phyloP scores from a whole-genome alignment of 495 filamentous ascomycete species.

The Penicillium fimorum region DNA sequence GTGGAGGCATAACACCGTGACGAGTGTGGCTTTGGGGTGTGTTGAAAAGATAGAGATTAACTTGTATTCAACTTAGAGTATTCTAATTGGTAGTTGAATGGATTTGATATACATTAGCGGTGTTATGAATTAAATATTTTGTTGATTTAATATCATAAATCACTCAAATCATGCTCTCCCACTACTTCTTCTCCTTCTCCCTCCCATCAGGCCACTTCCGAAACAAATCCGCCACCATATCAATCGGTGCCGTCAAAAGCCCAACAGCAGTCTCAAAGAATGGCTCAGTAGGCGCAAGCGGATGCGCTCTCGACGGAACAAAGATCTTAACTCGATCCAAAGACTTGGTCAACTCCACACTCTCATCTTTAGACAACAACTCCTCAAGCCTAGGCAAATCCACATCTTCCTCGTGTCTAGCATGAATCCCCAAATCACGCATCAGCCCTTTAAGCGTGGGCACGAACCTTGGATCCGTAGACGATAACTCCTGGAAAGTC shows the following conservation, averaged over 20 bases:
- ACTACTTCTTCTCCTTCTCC: neutral
- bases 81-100: neutral
- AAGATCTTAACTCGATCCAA: constrained; percentile 59
- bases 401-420: constrained; percentile 54
- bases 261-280: constrained; percentile 29
- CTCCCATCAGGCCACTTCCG: constrained; percentile 28
- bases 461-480: constrained; percentile 46
- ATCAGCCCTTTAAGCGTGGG: constrained; percentile 51
- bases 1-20: constrained; percentile 13
- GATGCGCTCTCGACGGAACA: constrained; percentile 57
- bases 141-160: too few relatives aligned
- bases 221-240: constrained; percentile 30
- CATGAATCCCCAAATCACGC: constrained; percentile 50
- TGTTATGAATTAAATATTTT: too few relatives aligned
- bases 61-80: neutral
- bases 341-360: constrained; percentile 43
- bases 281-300: constrained; percentile 29
- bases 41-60: neutral
- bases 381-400: constrained; percentile 56
- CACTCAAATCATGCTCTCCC: neutral
- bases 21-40: neutral
- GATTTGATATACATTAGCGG: neutral
- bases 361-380: constrained; percentile 36
- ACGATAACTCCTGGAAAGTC: constrained; percentile 52
- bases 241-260: constrained; percentile 28